Conservation (phyloP, 2,329 filamentous ascomycete species). For the Paecilomyces dactylethromorphus region DNA sequence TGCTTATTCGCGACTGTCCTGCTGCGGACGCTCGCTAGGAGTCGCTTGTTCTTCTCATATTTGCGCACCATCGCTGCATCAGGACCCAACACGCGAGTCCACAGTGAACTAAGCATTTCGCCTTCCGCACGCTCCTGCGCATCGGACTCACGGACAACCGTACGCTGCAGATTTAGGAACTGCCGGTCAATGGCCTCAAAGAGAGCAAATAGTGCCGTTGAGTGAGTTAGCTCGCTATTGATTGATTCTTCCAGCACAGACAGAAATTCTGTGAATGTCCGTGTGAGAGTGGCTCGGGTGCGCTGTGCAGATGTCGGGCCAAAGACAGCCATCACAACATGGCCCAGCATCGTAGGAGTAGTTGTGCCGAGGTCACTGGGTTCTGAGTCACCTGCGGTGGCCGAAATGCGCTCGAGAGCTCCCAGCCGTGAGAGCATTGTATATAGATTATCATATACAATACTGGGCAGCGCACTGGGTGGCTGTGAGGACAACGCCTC, state of each 20-base stretch:
- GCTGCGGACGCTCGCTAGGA: conserved; percentile 71
- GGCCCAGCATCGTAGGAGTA: conserved; percentile 61
- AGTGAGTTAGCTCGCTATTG: conserved; percentile 73
- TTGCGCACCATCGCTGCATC: conserved; percentile 72
- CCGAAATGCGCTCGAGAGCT: conserved; percentile 30
- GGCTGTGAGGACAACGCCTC: conserved; percentile 59
- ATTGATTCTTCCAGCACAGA: conserved; percentile 84
- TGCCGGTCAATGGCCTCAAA: conserved; percentile 88
- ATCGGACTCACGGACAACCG: conserved; percentile 75
- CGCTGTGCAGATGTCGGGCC: conserved; percentile 75
- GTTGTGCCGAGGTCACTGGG: conserved; percentile 21
- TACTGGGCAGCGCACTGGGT: conserved; percentile 57
- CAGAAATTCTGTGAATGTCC: conserved; percentile 83
- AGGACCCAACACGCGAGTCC: conserved; percentile 76
- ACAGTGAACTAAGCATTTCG: conserved; percentile 75
- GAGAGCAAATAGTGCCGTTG: conserved; percentile 73
- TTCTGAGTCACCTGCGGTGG: conserved; percentile 12
- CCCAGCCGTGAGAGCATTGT: conserved; percentile 58
- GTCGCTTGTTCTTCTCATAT: conserved; percentile 80
- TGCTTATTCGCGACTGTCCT: conserved; percentile 84
- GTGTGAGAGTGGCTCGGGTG: conserved; percentile 71
- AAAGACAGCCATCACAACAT: conserved; percentile 64
- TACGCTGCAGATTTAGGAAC: conserved; percentile 80
- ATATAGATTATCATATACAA: conserved; percentile 79
- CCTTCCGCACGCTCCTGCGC: conserved; percentile 73